Base-by-base conservation (phyloP, 768 basidiomycete species). In the Tremella yokohamensis region DNA sequence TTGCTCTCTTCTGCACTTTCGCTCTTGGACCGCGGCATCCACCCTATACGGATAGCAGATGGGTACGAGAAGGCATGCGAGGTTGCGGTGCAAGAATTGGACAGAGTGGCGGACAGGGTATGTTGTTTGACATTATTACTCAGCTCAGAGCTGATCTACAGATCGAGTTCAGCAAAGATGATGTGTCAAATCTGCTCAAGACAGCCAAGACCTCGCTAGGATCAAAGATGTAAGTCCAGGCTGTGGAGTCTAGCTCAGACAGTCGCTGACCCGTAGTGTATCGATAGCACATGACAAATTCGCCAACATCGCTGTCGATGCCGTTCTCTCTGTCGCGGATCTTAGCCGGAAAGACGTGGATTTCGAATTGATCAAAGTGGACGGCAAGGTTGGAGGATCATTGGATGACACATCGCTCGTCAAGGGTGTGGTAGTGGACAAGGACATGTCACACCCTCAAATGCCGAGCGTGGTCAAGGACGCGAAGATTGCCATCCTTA, bases 401-500 rank as follows among this genome's bases (percentile, higher is more conserved):
- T 83, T 99, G 39, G 90, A 89, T 8, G 96, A 99, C 79, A 98
- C 90, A 7, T 85, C 84, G 42, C 83, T 99, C 67, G 94, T 99
- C 80, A 88, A 88, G 69, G 96, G 96, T 67, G 96, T 99, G 42
- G 89, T 99, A 68, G 84, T 99, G 75, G 96, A 99, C 85, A 99
- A 99, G 79, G 94, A 99, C 79, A 94, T 99, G 88, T 97, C 92
- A 12, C 96, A 99, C 73, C 88, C 94, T 3, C 91, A 96, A 78
- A 99, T 99, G 96, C 94, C 94, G 8, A 85, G 83, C 58, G 81
- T 80, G 37, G 86, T 99, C 67, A 83, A 82, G 64, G 89, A 98
- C 76, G 96, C 96, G 54, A 86, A 85, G 59, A 81, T 99, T 54
- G 96, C 94, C 13, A 98, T 99, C 78, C 83, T 99, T 45, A 99